These are phyloP conservation scores for Nymphaea colorata DNA, from an alignment of 164 flowering plant genomes.

Conservation along the genomic window DNA sequence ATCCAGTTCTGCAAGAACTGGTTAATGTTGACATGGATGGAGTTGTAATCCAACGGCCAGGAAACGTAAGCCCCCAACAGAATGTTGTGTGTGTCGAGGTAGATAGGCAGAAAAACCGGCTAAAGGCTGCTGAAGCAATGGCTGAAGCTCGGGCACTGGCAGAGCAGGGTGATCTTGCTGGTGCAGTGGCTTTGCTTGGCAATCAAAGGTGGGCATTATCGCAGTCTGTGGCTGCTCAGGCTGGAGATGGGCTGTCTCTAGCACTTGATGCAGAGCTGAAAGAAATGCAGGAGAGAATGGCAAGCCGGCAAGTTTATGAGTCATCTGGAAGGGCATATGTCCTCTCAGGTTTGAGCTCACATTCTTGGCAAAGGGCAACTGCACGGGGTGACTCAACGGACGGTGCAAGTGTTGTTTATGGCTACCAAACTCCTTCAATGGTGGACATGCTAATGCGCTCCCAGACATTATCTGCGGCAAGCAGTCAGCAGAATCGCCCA, in stretches of 20 bases:
- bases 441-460: slow-evolving; percentile 75
- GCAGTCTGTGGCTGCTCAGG: slow-evolving; percentile 38
- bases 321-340: slow-evolving; percentile 85
- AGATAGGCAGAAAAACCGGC: slow-evolving; percentile 72
- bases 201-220: slow-evolving; percentile 34
- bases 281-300: slow-evolving; percentile 93
- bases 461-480: slow-evolving; percentile 36
- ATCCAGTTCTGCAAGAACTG: slow-evolving; percentile 42
- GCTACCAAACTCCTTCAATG: slow-evolving; percentile 89
- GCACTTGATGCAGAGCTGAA: slow-evolving; percentile 64
- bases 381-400: slow-evolving; percentile 78
- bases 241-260: slow-evolving; percentile 52
- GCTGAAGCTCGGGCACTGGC: slow-evolving; percentile 62
- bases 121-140: slow-evolving; percentile 73
- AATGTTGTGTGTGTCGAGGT: slow-evolving; percentile 56
- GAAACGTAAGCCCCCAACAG: slow-evolving; percentile 10
- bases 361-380: slow-evolving; percentile 96
- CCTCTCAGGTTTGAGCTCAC: slow-evolving; percentile 90
- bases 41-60: slow-evolving; percentile 50
- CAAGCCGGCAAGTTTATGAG: slow-evolving; percentile 59
- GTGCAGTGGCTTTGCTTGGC: slow-evolving; percentile 60
- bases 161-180: slow-evolving; percentile 55
- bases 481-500: background rate
- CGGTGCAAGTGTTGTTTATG: slow-evolving; percentile 45
- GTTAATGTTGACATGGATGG: slow-evolving; percentile 24